These are phyloP conservation scores for Secale cereale DNA, from an alignment of 176 grass and related monocot genomes.

Conservation along the genomic window DNA sequence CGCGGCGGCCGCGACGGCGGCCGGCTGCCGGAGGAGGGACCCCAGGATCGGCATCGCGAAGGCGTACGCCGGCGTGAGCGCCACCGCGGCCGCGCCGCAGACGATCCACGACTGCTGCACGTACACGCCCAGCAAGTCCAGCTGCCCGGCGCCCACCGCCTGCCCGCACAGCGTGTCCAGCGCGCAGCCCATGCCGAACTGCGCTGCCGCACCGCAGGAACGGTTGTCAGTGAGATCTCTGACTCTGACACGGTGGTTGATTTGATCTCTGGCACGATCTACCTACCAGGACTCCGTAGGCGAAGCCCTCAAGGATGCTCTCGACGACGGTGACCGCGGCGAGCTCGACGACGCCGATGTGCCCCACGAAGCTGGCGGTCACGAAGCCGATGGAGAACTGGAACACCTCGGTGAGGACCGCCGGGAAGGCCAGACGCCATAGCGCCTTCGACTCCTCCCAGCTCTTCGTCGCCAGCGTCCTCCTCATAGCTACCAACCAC, in stretches of 20 bases:
- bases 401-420: conserved; percentile 54
- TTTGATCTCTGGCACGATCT: not conserved
- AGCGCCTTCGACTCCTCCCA: conserved; percentile 54
- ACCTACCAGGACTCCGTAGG: conserved; percentile 44
- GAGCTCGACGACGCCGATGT: conserved; percentile 58
- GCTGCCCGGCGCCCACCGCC: conserved; percentile 50
- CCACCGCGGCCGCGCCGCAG: conserved; percentile 25
- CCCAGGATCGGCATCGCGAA: conserved; percentile 38
- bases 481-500: not conserved
- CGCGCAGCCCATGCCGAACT: conserved; percentile 69
- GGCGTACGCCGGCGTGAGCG: conserved; percentile 39
- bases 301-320: conserved; percentile 52
- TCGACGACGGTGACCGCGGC: conserved; percentile 56
- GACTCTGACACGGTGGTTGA: not conserved
- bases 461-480: not conserved
- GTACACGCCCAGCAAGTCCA: conserved; percentile 39
- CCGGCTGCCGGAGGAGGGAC: conserved; percentile 28
- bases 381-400: conserved; percentile 69
- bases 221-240: not conserved
- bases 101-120: conserved; percentile 62
- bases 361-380: conserved; percentile 59
- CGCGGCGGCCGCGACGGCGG: conserved; percentile 6
- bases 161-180: conserved; percentile 61
- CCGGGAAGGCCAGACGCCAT: conserved; percentile 55
- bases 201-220: not conserved